Conservation (phyloP, 2,329 filamentous ascomycete genomes). For the Pyricularia sp. region DNA sequence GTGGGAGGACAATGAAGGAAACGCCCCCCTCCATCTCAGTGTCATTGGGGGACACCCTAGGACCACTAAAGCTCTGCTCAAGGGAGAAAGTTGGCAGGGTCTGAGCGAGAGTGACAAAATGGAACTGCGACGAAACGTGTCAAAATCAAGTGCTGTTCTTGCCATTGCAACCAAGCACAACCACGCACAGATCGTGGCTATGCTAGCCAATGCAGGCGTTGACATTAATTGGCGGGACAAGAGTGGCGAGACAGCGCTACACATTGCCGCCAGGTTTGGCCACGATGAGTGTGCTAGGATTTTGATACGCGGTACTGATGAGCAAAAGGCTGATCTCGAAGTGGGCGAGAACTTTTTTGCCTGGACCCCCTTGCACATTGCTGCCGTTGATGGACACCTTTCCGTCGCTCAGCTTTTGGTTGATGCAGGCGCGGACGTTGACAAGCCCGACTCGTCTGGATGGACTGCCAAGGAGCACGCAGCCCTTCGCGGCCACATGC, state of each 20-base stretch:
- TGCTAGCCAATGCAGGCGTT: slow-evolving; percentile 82
- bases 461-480: slow-evolving; percentile 95
- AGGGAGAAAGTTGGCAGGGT: slow-evolving; percentile 70
- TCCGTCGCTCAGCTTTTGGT: slow-evolving; percentile 68
- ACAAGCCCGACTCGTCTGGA: slow-evolving; percentile 71
- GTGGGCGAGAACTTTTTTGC: slow-evolving; percentile 74
- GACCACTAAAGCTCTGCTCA: slow-evolving; percentile 73
- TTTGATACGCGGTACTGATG: slow-evolving; percentile 58
- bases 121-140: slow-evolving; percentile 57
- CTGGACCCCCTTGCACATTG: slow-evolving; percentile 93
- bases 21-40: slow-evolving; percentile 81
- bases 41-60: slow-evolving; percentile 85
- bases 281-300: slow-evolving; percentile 72
- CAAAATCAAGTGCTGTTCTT: slow-evolving; percentile 80
- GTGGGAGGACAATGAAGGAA: slow-evolving; percentile 92
- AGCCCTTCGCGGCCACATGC: slow-evolving; percentile 77
- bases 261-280: slow-evolving; percentile 83
- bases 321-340: slow-evolving; percentile 68
- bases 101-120: slow-evolving; percentile 47
- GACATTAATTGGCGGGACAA: slow-evolving; percentile 91
- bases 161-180: slow-evolving; percentile 84
- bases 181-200: slow-evolving; percentile 71
- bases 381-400: slow-evolving; percentile 79
- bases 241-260: slow-evolving; percentile 82
- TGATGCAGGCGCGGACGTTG: slow-evolving; percentile 66